Conservation (phyloP, 257 asterid genomes). For the Salvia hispanica region DNA sequence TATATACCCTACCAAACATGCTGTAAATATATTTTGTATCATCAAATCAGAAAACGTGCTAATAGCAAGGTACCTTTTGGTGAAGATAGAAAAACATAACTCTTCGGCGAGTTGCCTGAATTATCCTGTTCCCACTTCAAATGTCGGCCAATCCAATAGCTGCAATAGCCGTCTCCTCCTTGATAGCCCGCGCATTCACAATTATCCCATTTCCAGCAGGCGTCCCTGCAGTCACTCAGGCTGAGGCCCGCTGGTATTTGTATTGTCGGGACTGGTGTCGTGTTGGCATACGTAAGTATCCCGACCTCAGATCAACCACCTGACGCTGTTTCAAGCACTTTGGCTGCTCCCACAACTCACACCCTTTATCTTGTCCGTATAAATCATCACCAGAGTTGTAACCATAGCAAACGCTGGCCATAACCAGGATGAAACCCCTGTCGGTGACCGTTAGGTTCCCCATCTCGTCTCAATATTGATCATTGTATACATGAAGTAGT, state of each 20-base stretch:
- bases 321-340: slow-evolving; percentile 25
- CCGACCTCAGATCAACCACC: slow-evolving; percentile 24
- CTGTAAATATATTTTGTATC: too few species aligned
- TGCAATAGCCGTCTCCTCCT: slow-evolving; percentile 15
- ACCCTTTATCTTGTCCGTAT: too few species aligned
- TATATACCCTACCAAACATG: too few species aligned
- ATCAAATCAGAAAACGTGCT: too few species aligned
- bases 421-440: background rate
- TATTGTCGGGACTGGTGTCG: too few species aligned
- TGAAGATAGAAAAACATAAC: slow-evolving; percentile 29
- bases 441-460: background rate
- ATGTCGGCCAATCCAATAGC: slow-evolving; percentile 40
- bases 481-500: background rate
- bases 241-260: too few species aligned
- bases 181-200: slow-evolving; percentile 43
- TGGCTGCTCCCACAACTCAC: slow-evolving; percentile 40
- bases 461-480: background rate
- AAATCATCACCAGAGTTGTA: slow-evolving; percentile 12
- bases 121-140: slow-evolving; percentile 37
- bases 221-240: slow-evolving; percentile 47
- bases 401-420: background rate
- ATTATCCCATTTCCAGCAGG: slow-evolving; percentile 38
- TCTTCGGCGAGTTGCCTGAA: slow-evolving; percentile 1
- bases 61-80: background rate
- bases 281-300: too few species aligned